Evolutionary conservation across 306 rosid species (phyloP).

Genomic region (Notholithocarpus densiflorus): DNA sequence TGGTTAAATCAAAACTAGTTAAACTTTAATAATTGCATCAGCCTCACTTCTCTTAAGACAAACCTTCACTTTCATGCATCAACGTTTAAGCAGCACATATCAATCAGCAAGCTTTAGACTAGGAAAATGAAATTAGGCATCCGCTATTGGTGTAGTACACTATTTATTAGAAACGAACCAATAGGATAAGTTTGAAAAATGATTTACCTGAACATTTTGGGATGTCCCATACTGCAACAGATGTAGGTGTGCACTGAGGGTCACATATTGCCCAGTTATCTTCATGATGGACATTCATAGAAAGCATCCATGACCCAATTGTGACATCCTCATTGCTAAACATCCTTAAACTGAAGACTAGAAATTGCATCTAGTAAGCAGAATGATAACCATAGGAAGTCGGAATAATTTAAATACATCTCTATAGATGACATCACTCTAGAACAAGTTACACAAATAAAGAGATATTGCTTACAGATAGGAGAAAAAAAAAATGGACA

Average conservation of each 20-base stretch:
- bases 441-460: neutral
- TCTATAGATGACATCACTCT: neutral
- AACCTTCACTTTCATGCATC: neutral
- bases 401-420: neutral
- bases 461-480: neutral
- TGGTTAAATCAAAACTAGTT: neutral
- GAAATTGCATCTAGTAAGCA: constrained; percentile 12
- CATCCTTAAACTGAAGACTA: constrained; percentile 30
- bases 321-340: constrained; percentile 36
- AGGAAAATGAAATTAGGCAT: too few species aligned
- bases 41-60: neutral
- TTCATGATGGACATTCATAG: constrained; percentile 36
- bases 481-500: neutral
- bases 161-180: neutral
- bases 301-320: constrained; percentile 39
- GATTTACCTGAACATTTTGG: constrained; percentile 36
- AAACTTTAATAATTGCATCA: too few species aligned
- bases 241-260: constrained; percentile 25
- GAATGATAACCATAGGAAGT: neutral
- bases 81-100: neutral
- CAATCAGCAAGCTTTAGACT: too few species aligned
- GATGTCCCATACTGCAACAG: constrained; percentile 40
- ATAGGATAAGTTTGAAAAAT: neutral
- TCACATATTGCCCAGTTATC: constrained; percentile 27
- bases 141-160: neutral